Conservation (phyloP, 495 filamentous ascomycete genomes). For the Aspergillus cristatus region DNA sequence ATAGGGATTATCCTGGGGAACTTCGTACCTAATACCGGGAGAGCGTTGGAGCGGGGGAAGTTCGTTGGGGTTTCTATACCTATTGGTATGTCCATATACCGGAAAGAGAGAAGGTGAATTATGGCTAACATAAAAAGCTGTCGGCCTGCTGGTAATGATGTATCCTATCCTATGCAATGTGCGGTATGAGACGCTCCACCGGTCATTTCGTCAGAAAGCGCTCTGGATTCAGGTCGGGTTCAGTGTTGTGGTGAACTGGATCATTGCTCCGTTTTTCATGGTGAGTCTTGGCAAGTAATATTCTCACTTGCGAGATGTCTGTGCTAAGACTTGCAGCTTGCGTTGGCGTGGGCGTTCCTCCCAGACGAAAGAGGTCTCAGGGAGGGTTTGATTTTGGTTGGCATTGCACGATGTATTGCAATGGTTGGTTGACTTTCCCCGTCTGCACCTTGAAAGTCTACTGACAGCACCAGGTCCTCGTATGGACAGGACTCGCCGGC, state of each 20-base stretch:
- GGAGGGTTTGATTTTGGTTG: conserved; percentile 68
- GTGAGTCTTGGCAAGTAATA: conserved; percentile 30
- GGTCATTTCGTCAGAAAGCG: conserved; percentile 47
- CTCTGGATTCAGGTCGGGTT: conserved; percentile 77
- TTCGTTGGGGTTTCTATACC: conserved; percentile 70
- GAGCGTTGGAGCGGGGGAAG: conserved; percentile 57
- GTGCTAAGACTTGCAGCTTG: conserved; percentile 54
- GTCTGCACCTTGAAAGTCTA: too few relatives aligned
- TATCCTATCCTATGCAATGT: conserved; percentile 93
- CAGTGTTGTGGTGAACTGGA: conserved; percentile 77
- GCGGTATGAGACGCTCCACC: conserved; percentile 70
- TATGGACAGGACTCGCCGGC: conserved; percentile 71
- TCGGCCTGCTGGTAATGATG: conserved; percentile 89
- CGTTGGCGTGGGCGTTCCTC: conserved; percentile 73
- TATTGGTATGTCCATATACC: conserved; percentile 54
- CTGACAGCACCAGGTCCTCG: conserved; percentile 61
- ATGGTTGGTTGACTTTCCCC: too few relatives aligned
- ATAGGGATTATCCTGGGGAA: conserved; percentile 74
- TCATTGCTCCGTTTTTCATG: conserved; percentile 86
- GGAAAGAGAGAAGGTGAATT: too few relatives aligned
- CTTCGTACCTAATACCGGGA: conserved; percentile 55
- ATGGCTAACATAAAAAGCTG: conserved; percentile 46
- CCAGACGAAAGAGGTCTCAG: conserved; percentile 61
- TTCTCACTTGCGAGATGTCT: conserved; percentile 1
- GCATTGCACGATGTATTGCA: conserved; percentile 70